Evolutionary conservation across 495 filamentous ascomycete species (phyloP), one percentile per base, ranked within the genome.

Genomic region (Pyronema domesticum): DNA sequence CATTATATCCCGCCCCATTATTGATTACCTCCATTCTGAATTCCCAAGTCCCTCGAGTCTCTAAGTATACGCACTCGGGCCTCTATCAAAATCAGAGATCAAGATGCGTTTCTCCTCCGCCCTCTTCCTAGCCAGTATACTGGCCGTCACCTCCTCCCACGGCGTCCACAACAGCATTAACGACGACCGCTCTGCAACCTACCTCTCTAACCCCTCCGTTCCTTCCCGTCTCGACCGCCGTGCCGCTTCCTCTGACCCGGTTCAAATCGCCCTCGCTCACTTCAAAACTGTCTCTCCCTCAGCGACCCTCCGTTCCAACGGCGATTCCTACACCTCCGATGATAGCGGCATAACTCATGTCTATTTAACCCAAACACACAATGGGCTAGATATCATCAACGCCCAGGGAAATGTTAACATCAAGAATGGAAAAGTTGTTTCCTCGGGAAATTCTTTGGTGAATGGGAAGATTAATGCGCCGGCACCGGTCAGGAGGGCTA

Each of bases 391-490:
- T 37, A 73, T 77, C 53, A 73, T 74, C 60, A 76, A 76, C 63
- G 73, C 73, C 1, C 72, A 75, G 57, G 73, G 75, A 57, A 76
- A 77, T 19, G 73, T 76, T 55, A 77, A 77, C 53, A 71, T 77
- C 18, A 60, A 48, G 44, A 59, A 61, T 40, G 59, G 59, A 7
- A 53, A 59, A 0, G 58, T 63, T 50, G 37, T 63, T 34, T 63
- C 60, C 33, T 35, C 57, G 15, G 60, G 60, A n/a, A 53, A 51
- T 3, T 55, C 55, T 18, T 56, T 63, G 18, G 45, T 56, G 30
- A 61, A 57, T 11, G 52, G 54, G 37, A 56, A 59, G 9, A 18
- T 63, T 1, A 19, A 61, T 37, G 55, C 51, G 1, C 11, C 55
- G 0, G 7, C 47, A 0, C 46, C 48, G 15, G 52, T 56, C 1